These are phyloP conservation scores for Tarenaya hassleriana DNA, from an alignment of 345 rosid species.

Conservation along the genomic window DNA sequence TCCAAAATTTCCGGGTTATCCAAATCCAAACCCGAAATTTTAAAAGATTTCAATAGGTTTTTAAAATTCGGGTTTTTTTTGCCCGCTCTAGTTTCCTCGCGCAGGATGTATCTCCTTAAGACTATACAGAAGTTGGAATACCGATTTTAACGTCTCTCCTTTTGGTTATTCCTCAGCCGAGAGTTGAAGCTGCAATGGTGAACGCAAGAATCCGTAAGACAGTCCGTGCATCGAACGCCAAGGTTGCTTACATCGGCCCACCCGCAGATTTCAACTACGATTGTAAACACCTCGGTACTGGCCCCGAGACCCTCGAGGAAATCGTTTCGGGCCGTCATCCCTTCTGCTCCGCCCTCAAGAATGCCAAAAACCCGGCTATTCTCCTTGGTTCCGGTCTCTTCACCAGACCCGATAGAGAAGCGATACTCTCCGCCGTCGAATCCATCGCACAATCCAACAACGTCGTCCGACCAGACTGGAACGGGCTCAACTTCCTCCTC, in stretches of 20 bases:
- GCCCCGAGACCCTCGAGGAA: constrained; percentile 67
- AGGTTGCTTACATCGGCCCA: constrained; percentile 91
- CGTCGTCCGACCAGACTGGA: constrained; percentile 81
- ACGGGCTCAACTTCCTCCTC: constrained; percentile 81
- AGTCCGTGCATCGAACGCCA: constrained; percentile 71
- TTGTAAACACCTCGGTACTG: constrained; percentile 80
- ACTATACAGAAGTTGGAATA: too few species aligned
- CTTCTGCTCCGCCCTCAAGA: constrained; percentile 50
- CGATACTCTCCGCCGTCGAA: constrained; percentile 66
- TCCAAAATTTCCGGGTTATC: too few species aligned
- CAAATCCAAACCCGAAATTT: too few species aligned
- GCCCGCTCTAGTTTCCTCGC: too few species aligned
- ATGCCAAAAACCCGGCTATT: constrained; percentile 88
- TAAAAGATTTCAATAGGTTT: too few species aligned
- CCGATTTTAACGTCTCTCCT: constrained; percentile 2
- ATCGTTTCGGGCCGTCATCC: constrained; percentile 79
- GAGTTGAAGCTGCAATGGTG: constrained; percentile 97
- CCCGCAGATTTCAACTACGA: constrained; percentile 76
- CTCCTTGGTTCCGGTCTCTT: constrained; percentile 84
- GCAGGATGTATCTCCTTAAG: too few species aligned
- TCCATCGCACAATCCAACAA: constrained; percentile 63
- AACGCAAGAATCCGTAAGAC: constrained; percentile 94
- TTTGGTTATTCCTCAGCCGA: constrained; percentile 63
- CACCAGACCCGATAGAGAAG: constrained; percentile 73
- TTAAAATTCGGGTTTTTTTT: too few species aligned